A percentile compares a stretch with the other conserved stretches of the same genome.
phyloP scores from a whole-genome alignment of 2,329 filamentous ascomycete genomes.

The Calonectria ilicicola region DNA sequence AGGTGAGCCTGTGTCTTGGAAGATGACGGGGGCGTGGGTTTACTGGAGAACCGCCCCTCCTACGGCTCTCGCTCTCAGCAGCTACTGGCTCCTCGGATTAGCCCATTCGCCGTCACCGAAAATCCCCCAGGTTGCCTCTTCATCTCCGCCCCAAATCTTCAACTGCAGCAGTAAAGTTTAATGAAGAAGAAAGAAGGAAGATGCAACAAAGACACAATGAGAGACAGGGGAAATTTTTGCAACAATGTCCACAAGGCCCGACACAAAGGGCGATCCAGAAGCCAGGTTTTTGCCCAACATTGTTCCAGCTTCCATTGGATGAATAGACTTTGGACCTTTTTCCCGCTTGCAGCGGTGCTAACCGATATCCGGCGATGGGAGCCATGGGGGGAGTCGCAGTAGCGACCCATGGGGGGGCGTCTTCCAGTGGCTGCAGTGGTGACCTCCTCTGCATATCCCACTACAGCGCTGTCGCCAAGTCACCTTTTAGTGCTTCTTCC shows the following conservation, averaged over 20 bases:
- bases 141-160: conserved; percentile 3
- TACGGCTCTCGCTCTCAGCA: conserved; percentile 7
- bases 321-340: conserved; percentile 41
- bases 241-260: neutral
- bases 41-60: neutral
- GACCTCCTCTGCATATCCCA: conserved; percentile 1
- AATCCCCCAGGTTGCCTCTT: conserved; percentile 3
- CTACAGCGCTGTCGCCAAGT: conserved; percentile 3
- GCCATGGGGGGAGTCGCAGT: neutral
- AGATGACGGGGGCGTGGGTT: neutral
- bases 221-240: conserved; percentile 3
- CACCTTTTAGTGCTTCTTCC: conserved; percentile 6
- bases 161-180: conserved; percentile 2
- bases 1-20: neutral
- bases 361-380: conserved; percentile 39
- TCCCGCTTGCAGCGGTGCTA: conserved; percentile 33
- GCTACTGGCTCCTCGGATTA: neutral
- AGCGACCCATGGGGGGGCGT: neutral
- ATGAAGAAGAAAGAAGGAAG: neutral
- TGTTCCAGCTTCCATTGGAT: conserved; percentile 18
- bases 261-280: conserved; percentile 4
- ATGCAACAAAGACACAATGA: neutral
- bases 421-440: conserved; percentile 1
- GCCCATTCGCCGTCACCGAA: conserved; percentile 6
- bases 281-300: neutral